Evolutionary conservation across 331 rosid genomes (phyloP), one percentile per base, ranked within the genome.

Genomic region (Saraca asoca): DNA sequence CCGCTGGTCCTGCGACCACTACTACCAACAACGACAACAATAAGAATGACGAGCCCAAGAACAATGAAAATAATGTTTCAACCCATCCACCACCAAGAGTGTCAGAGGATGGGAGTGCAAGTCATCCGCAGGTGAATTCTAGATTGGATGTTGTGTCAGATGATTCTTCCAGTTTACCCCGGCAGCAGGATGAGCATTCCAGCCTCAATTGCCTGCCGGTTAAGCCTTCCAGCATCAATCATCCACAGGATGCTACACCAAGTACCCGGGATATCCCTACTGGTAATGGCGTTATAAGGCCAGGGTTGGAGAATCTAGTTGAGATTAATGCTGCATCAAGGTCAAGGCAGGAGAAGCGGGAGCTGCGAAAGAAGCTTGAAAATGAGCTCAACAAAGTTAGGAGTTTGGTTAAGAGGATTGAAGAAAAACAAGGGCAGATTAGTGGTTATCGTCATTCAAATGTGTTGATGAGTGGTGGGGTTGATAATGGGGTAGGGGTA

Each of bases 361-460:
- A 84, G 61, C 82, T 86, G 16, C 75, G 85, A 73, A 83, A 67
- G 69, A 93, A 77, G 85, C 87, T 93, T 68, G 86, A 82, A 59
- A 53, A 64, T 8, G 84, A 90, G 73, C 96, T 93, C 9, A 80
- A 75, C 42, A 76, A 15, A 19, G 88, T 93, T 56, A 82, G 90
- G 64, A 70, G 58, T 81, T 75, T 80, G 90, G 85, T 93, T 69
- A 81, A 74, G 80, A 84, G 68, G 86, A 81, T 93, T 77, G 97
- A 88, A 52, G 81, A 51, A 51, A 87, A 84, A 71, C 95, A 81
- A 82, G 82, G 80, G 62, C 77, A 75, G 76, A 51, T 84, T 41
- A 75, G 65, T 62, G 84, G 80, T 51, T 62, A 53, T 62, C 38
- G 85, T 69, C 74, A 42, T 66, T 66, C 86, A 7, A 79, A 62